phyloP scores from a whole-genome alignment of 192 early-diverging fungal genomes.

The Coemansia sp. region DNA sequence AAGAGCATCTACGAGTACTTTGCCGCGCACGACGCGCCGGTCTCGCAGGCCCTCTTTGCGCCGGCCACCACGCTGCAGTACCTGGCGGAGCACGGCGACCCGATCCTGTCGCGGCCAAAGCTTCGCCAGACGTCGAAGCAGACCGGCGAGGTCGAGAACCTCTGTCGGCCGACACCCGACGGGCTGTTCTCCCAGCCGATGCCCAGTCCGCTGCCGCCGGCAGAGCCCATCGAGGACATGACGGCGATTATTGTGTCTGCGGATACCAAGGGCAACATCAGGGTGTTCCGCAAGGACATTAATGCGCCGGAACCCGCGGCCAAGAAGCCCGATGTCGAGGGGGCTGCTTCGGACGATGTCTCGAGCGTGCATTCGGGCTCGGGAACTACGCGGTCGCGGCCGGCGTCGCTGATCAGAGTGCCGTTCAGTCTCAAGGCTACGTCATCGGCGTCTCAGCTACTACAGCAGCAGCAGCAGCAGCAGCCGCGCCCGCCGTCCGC shows the following conservation, averaged over 20 bases:
- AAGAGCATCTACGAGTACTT: conserved; percentile 57
- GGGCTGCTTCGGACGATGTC: too few relatives aligned
- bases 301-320: conserved; percentile 12
- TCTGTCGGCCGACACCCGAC: conserved; percentile 11
- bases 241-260: conserved; percentile 62
- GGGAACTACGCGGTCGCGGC: background rate
- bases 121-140: conserved; percentile 22
- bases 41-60: conserved; percentile 64
- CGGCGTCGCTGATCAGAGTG: background rate
- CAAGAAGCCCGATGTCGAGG: background rate
- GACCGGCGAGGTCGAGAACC: conserved; percentile 40
- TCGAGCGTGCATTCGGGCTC: background rate
- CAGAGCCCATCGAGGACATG: conserved; percentile 31
- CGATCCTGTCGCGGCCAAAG: conserved; percentile 54
- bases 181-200: conserved; percentile 21
- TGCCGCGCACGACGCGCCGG: conserved; percentile 56
- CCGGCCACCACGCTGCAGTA: conserved; percentile 60
- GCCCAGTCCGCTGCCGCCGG: conserved; percentile 5
- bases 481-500: conserved; percentile 1
- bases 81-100: conserved; percentile 55
- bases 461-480: background rate
- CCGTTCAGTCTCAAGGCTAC: background rate
- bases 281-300: conserved; percentile 65
- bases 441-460: background rate
- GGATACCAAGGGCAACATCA: conserved; percentile 60